These are phyloP conservation scores for Kodamaea alishanica DNA, from an alignment of 1,139 yeast genomes.

Conservation along the genomic window DNA sequence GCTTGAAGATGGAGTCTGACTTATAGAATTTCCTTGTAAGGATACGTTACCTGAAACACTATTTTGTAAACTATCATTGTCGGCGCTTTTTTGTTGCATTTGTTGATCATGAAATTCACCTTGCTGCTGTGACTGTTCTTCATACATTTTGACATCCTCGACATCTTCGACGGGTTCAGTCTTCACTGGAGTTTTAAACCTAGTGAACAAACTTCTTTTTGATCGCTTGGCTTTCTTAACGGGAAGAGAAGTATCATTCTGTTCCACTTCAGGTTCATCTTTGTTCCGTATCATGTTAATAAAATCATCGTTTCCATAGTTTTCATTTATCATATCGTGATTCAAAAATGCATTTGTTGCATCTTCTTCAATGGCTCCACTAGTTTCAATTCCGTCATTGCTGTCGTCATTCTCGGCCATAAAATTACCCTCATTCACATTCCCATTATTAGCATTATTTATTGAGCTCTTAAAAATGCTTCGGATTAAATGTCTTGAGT, in stretches of 20 bases:
- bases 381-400: conserved; percentile 3
- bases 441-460: conserved; percentile 8
- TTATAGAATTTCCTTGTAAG: conserved; percentile 17
- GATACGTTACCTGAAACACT: conserved; percentile 12
- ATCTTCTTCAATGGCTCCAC: conserved; percentile 4
- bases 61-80: conserved; percentile 15
- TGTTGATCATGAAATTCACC: conserved; percentile 3
- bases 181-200: conserved; percentile 37
- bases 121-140: conserved; percentile 3
- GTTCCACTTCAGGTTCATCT: conserved; percentile 21
- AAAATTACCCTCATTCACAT: conserved; percentile 1
- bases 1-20: conserved; percentile 25
- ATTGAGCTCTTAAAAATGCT: conserved; percentile 35
- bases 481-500: conserved; percentile 37
- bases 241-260: conserved; percentile 11
- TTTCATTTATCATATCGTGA: conserved; percentile 3
- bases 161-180: conserved; percentile 14
- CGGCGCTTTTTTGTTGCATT: conserved; percentile 6
- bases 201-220: conserved; percentile 38
- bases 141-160: conserved; percentile 8
- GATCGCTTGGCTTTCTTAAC: conserved; percentile 30
- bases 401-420: conserved; percentile 5
- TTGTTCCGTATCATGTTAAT: conserved; percentile 21
- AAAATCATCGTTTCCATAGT: conserved; percentile 12
- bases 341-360: conserved; percentile 5